phyloP scores from a whole-genome alignment of 495 filamentous ascomycete genomes.

The Annulohypoxylon bovei region DNA sequence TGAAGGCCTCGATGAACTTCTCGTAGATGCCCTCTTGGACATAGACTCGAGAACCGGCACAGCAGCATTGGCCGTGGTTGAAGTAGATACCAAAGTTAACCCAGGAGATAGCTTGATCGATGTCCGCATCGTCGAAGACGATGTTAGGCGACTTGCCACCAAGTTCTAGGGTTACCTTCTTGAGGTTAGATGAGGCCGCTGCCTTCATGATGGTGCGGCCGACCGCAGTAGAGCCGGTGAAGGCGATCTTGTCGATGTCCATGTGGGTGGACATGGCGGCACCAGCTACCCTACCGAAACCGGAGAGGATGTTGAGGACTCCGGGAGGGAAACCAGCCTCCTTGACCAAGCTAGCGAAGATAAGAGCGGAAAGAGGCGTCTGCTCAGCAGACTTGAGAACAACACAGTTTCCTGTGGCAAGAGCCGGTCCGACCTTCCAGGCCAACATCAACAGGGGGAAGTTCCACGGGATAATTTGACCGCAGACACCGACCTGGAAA shows the following conservation, averaged over 20 bases:
- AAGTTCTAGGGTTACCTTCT: constrained; percentile 99
- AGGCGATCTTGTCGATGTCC: constrained; percentile 98
- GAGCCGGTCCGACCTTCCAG: constrained; percentile 96
- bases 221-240: constrained; percentile 93
- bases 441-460: constrained; percentile 97
- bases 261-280: constrained; percentile 94
- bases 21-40: constrained; percentile 97
- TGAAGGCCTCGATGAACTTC: constrained; percentile 89
- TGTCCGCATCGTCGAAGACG: constrained; percentile 93
- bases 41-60: constrained; percentile 93
- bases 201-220: constrained; percentile 96
- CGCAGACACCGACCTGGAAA: constrained; percentile 82
- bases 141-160: constrained; percentile 99
- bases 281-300: constrained; percentile 88
- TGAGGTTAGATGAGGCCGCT: constrained; percentile 91
- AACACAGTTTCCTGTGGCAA: constrained; percentile 89
- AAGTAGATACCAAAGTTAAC: constrained; percentile 99
- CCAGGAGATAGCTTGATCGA: constrained; percentile 96
- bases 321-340: constrained; percentile 97
- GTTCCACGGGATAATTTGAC: constrained; percentile 98
- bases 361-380: constrained; percentile 89
- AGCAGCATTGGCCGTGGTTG: constrained; percentile 99
- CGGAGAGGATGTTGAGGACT: constrained; percentile 95
- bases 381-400: constrained; percentile 97
- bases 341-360: constrained; percentile 81